Base-by-base conservation (phyloP, 768 basidiomycete genomes). In the Clathrus columnatus region DNA sequence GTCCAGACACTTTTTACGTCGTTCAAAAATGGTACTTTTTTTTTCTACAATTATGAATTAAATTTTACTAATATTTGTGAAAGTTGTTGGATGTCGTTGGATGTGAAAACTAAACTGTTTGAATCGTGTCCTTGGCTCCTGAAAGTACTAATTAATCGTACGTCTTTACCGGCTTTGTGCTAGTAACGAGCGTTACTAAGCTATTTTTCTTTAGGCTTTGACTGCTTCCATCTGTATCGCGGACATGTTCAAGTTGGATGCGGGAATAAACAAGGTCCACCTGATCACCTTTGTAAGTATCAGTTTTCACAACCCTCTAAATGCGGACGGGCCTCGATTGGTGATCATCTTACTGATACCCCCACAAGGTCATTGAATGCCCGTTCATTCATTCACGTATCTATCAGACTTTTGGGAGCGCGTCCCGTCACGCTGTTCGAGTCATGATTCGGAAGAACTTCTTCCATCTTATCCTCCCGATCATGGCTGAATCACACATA, bases 201-300 rank as follows among this genome's bases (percentile, higher is more conserved):
- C 48, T 53, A 21, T 48, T 14, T 55, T 30, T 28, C 32, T 1
- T 53, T 73, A 77, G 96, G 91, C 96, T 0, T 91, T 91, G 0
- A 94, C 96, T 7, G 89, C 95, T 4, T 81, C 95, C 0, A 96
- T 99, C 58, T 96, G 92, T 68, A 92, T 98, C 54, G 94, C 93
- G 41, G 95, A 98, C 59, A 98, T 99, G 83, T n/a, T n/a, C n/a
- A n/a, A n/a, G n/a, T 73, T 96, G 52, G 96, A 99, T 68, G 90
- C 92, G 1, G 88, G 90, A 64, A 94, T 99, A 61, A 96, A 98
- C 76, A 95, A 96, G 72, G 82, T 86, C 20, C 86, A 91, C 57
- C 87, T 92, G 2, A 98, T 93, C 1, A 86, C 89, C 76, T 99
- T 99, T 68, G 91, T 99, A 60, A 99, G 98, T 69, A 99, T 99